phyloP scores from a whole-genome alignment of 305 asterid species.

The Fraxinus sp. region DNA sequence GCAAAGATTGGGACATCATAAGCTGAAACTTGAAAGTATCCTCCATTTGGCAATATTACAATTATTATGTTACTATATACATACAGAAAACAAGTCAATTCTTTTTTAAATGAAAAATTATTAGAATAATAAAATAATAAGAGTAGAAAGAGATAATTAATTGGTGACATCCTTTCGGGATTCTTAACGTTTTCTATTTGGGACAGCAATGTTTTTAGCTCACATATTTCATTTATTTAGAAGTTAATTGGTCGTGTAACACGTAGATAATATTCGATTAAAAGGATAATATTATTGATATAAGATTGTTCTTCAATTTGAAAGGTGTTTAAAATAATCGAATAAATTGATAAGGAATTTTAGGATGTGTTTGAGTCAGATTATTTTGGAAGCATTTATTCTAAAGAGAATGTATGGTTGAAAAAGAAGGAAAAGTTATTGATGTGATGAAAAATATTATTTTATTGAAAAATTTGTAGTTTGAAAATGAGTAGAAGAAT shows the following conservation, averaged over 20 bases:
- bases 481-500: too few species aligned
- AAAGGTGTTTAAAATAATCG: not conserved
- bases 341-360: not conserved
- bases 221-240: too few species aligned
- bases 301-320: not conserved
- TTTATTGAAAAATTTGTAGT: too few species aligned
- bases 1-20: constrained; percentile 17
- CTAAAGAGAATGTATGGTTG: too few species aligned
- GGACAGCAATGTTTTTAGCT: too few species aligned
- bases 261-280: not conserved
- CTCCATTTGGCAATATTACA: not conserved
- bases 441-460: too few species aligned
- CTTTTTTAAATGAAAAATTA: not conserved
- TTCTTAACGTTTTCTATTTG: too few species aligned
- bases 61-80: not conserved
- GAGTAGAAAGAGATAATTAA: not conserved
- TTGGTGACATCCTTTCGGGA: too few species aligned
- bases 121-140: not conserved
- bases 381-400: too few species aligned
- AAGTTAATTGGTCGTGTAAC: not conserved
- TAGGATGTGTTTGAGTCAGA: too few species aligned
- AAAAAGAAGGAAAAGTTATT: too few species aligned
- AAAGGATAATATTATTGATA: not conserved
- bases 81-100: not conserved
- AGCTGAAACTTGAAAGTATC: constrained; percentile 20